phyloP scores from a whole-genome alignment of 257 asterid species.

The Misopates orontium region DNA sequence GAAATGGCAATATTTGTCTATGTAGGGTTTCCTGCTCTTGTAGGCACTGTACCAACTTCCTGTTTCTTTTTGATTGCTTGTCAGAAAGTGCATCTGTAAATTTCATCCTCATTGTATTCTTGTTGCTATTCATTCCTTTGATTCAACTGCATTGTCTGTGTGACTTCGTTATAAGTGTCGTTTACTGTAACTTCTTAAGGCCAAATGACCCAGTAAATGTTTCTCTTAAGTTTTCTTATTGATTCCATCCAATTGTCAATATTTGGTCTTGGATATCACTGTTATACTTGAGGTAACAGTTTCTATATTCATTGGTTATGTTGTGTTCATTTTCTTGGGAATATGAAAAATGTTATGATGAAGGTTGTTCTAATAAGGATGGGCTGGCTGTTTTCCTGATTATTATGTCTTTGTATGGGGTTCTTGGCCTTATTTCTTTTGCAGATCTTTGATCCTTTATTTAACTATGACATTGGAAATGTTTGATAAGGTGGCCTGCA shows the following conservation, averaged over 20 bases:
- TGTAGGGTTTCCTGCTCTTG: slow-evolving; percentile 14
- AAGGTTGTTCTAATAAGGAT: background rate
- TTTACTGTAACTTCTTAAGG: slow-evolving; percentile 18
- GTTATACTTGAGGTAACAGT: slow-evolving; percentile 22
- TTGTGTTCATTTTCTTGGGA: slow-evolving; percentile 26
- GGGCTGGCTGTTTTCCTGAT: background rate
- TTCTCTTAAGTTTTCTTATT: no score
- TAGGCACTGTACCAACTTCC: background rate
- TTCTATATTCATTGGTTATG: slow-evolving; percentile 23
- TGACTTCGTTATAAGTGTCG: slow-evolving; percentile 8
- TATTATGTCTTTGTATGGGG: slow-evolving; percentile 9
- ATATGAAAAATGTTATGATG: background rate
- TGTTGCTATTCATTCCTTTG: background rate
- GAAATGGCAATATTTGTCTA: slow-evolving; percentile 1
- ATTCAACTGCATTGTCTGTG: slow-evolving; percentile 1
- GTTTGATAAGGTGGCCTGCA: slow-evolving; percentile 8
- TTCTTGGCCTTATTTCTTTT: background rate
- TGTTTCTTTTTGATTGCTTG: background rate
- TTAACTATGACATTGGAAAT: background rate
- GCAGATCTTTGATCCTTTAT: slow-evolving; percentile 24
- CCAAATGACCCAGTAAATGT: background rate
- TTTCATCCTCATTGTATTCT: background rate
- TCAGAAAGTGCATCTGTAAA: background rate
- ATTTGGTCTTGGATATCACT: background rate
- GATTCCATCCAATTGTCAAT: background rate